Evolutionary conservation across 1,284 basidiomycete genomes (phyloP), one percentile per base, ranked within the genome.

Genomic region (Cutaneotrichosporon sp.): DNA sequence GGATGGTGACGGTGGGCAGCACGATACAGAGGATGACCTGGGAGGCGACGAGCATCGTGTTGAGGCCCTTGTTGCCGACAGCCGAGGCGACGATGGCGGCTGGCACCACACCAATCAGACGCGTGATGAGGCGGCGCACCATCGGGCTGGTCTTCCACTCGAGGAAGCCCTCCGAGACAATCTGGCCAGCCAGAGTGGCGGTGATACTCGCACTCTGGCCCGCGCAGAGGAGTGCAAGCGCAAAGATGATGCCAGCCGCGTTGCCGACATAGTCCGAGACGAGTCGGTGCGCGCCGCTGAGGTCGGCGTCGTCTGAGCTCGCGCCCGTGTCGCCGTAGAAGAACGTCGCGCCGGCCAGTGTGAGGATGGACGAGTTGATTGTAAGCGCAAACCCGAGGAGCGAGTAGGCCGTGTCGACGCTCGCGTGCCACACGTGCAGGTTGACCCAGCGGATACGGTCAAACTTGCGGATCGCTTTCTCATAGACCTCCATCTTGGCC

Each of bases 181-280:
- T 88, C 79, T 98, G 84, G 25, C 95, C 95, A 0, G 93, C 90
- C 13, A 98, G 84, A 0, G 94, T 98, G 8, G 92, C 94, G 1
- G 97, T 91, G 64, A 98, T 87, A 10, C 90, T 92, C 0, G 95
- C 91, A 67, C 91, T 92, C 82, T 98, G 93, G 4, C 95, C 95
- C 0, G 93, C 73, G 42, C 89, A 87, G 10, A 97, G 84, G 8
- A 97, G 81, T 0, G 90, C 91, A 43, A 97, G 75, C 0, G 94
- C 93, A 71, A 97, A 97, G 51, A 95, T 80, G 33, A 88, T 85
- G 0, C 89, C 93, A 16, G 91, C 87, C 45, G 84, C 83, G 75
- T 85, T 81, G 13, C 92, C 91, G 54, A 95, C 83, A 51, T 83
- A 79, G 25, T 82, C 76, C 38, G 81, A 80, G 47, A 97, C 88